Evolutionary conservation across 2,329 filamentous ascomycete species (phyloP).

Genomic region (Colletotrichum sidae): DNA sequence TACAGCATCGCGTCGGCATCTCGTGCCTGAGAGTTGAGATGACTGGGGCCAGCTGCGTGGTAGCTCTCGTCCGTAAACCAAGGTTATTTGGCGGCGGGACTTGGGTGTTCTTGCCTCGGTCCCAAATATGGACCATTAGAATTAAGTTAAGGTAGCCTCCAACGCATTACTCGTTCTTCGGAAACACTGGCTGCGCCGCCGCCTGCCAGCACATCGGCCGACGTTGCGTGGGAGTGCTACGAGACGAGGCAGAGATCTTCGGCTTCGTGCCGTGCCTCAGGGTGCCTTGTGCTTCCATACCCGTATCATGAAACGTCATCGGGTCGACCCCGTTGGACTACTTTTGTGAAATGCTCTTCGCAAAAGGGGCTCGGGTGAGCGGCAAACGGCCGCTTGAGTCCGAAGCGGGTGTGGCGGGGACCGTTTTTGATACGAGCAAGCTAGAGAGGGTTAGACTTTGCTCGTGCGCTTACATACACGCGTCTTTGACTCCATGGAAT

Average conservation of each 20-base stretch:
- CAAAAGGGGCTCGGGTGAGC: constrained; percentile 7
- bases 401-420: constrained; percentile 20
- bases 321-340: constrained; percentile 2
- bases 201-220: neutral
- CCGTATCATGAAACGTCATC: constrained; percentile 2
- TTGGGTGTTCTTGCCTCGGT: neutral
- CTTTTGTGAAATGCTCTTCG: neutral
- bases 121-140: constrained; percentile 2
- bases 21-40: constrained; percentile 13
- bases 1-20: neutral
- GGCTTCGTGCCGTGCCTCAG: too few relatives aligned
- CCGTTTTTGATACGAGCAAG: constrained; percentile 11
- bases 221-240: neutral
- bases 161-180: constrained; percentile 3
- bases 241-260: neutral
- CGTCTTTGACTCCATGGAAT: neutral
- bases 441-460: constrained; percentile 16
- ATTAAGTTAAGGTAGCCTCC: neutral
- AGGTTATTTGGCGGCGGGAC: constrained; percentile 4
- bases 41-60: constrained; percentile 4
- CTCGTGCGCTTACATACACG: constrained; percentile 17
- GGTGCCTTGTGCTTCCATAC: neutral
- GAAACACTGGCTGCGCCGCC: neutral
- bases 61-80: constrained; percentile 1
- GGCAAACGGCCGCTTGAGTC: constrained; percentile 2